Base-by-base conservation (phyloP, 176 grass and related monocot genomes). In the Melocanna baccifera region DNA sequence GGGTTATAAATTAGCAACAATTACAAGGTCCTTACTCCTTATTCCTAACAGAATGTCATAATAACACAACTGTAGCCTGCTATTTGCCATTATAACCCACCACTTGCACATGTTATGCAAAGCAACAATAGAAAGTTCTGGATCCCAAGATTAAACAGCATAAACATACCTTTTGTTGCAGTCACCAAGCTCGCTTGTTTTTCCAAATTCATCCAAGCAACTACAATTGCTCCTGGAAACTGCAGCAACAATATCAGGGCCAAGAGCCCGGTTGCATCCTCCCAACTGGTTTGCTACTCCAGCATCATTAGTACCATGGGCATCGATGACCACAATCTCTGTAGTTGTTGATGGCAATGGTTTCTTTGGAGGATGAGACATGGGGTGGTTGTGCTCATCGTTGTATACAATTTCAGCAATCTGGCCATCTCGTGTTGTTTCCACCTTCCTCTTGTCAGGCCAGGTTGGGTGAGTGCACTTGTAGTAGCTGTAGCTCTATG, bases 401-500 rank as follows among this genome's bases (percentile, higher is more conserved):
- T 75, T 93, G 67, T 91, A 94, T 28, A 91, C 77, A 46, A 91
- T 86, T 62, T 94, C 88, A 67, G 79, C 81, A 23, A 92, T 77
- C 6, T 64, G 83, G 14, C 79, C 88, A 73, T 91, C 79, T 70
- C 62, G 11, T 37, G 92, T 86, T 7, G 69, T 87, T 77, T 94
- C 88, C 52, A 94, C 79, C 75, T 94, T 89, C 70, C 81, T 91
- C 81, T 90, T 93, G 46, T 81, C 92, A 32, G 77, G 83, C 66
- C 92, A 93, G 61, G 53, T 77, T 67, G 92, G 92, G 43, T 93
- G 65, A 45, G 88, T 88, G 74, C 92, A 91, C 84, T 91, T 93
- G 83, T 93, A 90, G 79, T 93, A 93, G 80, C 91, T 93, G 79
- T 93, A 93, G 80, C 91, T 93, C 62, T 86, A 67, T 46, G 88